Base-by-base conservation (phyloP, 139 green algal genomes). In the Spirogloea muscicola region DNA sequence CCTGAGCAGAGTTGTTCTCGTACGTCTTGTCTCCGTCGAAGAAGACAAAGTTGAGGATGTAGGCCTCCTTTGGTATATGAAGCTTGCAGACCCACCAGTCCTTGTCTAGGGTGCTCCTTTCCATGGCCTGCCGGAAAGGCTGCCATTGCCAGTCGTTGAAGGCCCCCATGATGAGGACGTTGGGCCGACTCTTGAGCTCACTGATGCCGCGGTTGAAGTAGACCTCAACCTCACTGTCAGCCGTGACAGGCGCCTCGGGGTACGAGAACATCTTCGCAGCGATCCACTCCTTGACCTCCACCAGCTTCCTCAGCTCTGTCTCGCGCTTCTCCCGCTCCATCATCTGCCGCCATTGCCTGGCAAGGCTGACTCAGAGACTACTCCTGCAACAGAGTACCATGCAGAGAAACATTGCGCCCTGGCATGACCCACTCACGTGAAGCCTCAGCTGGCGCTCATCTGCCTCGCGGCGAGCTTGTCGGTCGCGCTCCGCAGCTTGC, bases 61-160 rank as follows among this genome's bases (percentile, higher is more conserved):
- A 80, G n/a, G 72, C 72, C 52, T 80, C 72, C 0, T 5, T 16
- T 0, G 72, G 72, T 7, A 78, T 9, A 5, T 68, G 0, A 13
- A 80, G 16, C 16, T 2, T n/a, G 21, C 31, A 70, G n/a, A 10
- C 18, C 61, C 70, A 79, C 70, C 70, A 75, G 42, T 79, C 70
- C 31, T 61, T 66, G 25, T 25, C 62, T 18, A 78, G 13, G 16
- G 34, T 6, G 63, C 46, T 78, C 62, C 29, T 41, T n/a, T 78
- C 48, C n/a, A 79, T 39, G 37, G 41, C 62, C 5, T 16, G 31
- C 42, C 60, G 58, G 42, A 73, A 72, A 10, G 62, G 62, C 41
- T 63, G 29, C 70, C 70, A 79, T 13, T 66, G 70, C 70, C 70
- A 79, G 48, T 66, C 31, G 43, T 79, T 79, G 58, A 75, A 79